Evolutionary conservation across 2,329 filamentous ascomycete genomes (phyloP).

Genomic region (Aureobasidium sp.): DNA sequence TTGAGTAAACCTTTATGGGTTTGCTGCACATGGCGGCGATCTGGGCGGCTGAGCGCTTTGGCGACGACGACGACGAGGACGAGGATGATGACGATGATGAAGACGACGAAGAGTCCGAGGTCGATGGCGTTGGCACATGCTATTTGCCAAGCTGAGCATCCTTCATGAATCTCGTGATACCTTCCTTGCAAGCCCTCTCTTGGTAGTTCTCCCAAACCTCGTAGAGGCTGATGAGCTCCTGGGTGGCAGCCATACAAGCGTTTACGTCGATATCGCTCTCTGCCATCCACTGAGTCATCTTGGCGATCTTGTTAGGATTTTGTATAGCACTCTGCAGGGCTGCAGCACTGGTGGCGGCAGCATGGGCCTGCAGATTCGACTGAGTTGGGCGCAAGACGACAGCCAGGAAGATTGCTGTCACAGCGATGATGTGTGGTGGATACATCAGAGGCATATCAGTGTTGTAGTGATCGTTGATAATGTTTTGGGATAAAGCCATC

Average conservation of each 20-base stretch:
- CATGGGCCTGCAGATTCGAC: constrained; percentile 37
- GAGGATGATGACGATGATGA: not conserved
- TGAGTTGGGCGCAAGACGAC: constrained; percentile 69
- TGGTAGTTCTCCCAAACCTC: constrained; percentile 62
- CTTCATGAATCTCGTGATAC: constrained; percentile 55
- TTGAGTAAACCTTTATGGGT: no score
- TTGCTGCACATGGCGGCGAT: no score
- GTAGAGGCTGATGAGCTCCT: constrained; percentile 86
- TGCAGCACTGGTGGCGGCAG: constrained; percentile 21
- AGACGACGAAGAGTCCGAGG: no score
- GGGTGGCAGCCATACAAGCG: constrained; percentile 77
- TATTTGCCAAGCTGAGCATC: constrained; percentile 26
- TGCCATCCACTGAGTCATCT: constrained; percentile 69
- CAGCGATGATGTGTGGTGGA: constrained; percentile 78
- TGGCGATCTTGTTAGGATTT: constrained; percentile 18
- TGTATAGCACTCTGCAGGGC: constrained; percentile 19
- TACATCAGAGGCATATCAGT: constrained; percentile 83
- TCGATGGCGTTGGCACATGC: not conserved
- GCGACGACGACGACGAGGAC: no score
- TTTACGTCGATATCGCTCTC: constrained; percentile 80
- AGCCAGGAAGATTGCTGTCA: constrained; percentile 75
- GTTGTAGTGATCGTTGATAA: constrained; percentile 88
- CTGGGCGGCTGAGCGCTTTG: no score
- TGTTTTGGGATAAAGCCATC: constrained; percentile 64
- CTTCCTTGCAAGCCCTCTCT: constrained; percentile 57